Evolutionary conservation across 2,329 filamentous ascomycete species (phyloP), one percentile per base, ranked within the genome.

Genomic region (Ceratocystis lukuohia): DNA sequence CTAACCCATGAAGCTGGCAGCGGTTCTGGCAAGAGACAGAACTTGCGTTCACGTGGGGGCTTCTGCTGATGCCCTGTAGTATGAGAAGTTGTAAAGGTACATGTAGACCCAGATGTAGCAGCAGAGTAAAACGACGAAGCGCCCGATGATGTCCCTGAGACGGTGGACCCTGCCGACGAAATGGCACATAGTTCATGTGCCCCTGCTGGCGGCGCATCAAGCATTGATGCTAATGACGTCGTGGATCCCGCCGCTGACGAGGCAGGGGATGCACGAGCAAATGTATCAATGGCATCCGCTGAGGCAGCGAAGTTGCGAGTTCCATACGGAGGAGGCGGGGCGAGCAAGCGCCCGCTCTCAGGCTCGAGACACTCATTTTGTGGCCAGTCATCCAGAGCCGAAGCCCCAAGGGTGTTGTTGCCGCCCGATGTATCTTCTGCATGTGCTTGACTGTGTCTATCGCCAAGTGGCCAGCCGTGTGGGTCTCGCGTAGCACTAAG

Each of bases 1-100:
- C 86, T 80, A 0, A 91, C 78, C 91, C 92, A 96, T 17, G 86
- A 83, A 3, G 82, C 77, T 56, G 80, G 77, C 10, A 74, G 76
- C 66, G 78, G 79, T 22, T 78, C 75, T 0, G 88, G 90, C 2
- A 93, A 76, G 70, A 86, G 84, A 76, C 91, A 94, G 74, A 96
- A 96, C 72, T 89, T 93, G 67, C 84, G 82, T 63, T 88, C 80
- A 71, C 86, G 87, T 76, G 15, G 74, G 72, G 68, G 76, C 75
- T 30, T 70, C 44, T 17, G 72, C 66, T 28, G 69, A 28, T 57
- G 67, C n/a, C 5, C 59, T 15, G 44, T 10, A 7, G 46, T 15
- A 57, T 2, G 48, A 33, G 50, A 10, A 15, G 22, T n/a, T 41
- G 50, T 25, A 4, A n/a, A 66, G 59, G 45, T 33, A 41, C 44